phyloP scores from a whole-genome alignment of 129 eudicot species.

The Saussurea involucrata region DNA sequence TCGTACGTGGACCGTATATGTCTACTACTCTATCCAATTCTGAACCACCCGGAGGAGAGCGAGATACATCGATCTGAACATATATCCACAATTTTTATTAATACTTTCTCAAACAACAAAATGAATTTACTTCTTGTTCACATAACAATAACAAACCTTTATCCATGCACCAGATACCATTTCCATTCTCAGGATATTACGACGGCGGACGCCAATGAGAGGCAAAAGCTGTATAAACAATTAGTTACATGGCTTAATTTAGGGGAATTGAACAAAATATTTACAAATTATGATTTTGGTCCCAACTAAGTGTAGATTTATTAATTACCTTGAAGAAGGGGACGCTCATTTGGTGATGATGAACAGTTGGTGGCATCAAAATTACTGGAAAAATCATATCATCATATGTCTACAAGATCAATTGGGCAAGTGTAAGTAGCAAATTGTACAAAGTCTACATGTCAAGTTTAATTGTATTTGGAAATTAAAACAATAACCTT shows the following conservation, averaged over 20 bases:
- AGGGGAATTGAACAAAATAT: neutral
- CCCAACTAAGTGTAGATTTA: neutral
- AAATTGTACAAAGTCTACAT: neutral
- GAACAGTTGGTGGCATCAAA: slow-evolving; percentile 28
- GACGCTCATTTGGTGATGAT: neutral
- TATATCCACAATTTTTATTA: neutral
- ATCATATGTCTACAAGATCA: slow-evolving; percentile 8
- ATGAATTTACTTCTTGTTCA: neutral
- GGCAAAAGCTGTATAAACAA: slow-evolving; percentile 2
- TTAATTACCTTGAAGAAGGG: slow-evolving; percentile 14
- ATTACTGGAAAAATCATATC: slow-evolving; percentile 4
- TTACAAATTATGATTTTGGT: neutral
- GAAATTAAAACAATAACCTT: slow-evolving; percentile 7
- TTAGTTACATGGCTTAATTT: neutral
- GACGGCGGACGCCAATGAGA: neutral
- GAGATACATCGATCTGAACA: slow-evolving; percentile 5
- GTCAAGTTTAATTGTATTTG: neutral
- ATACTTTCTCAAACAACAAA: neutral
- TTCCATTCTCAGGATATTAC: slow-evolving; percentile 4
- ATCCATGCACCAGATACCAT: slow-evolving; percentile 17
- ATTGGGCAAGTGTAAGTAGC: neutral
- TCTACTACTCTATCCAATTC: slow-evolving; percentile 8
- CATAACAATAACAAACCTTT: slow-evolving; percentile 3
- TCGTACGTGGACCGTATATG: slow-evolving; percentile 18
- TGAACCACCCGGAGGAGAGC: slow-evolving; percentile 16